phyloP scores from a whole-genome alignment of 148 eudicot genomes.

The Selenicereus undatus region DNA sequence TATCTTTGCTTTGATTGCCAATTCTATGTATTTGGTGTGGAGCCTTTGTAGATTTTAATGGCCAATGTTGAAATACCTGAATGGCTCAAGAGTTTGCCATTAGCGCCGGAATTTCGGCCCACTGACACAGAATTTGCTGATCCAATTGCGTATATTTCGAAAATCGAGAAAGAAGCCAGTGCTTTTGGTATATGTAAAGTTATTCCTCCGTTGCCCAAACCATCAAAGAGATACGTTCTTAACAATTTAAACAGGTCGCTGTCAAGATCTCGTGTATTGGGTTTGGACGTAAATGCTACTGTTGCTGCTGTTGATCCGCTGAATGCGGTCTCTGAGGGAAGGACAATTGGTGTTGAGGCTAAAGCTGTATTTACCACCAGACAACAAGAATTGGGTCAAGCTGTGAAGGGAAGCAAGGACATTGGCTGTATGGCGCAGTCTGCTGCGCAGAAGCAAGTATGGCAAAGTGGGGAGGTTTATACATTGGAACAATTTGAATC shows the following conservation, averaged over 20 bases:
- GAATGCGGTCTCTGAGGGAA: conserved; percentile 20
- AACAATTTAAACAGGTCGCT: conserved; percentile 68
- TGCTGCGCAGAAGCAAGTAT: conserved; percentile 67
- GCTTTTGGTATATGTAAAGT: conserved; percentile 91
- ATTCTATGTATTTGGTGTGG: background rate
- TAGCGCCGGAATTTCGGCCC: conserved; percentile 89
- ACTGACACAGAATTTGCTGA: conserved; percentile 96
- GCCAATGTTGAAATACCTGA: conserved; percentile 65
- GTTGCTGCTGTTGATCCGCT: conserved; percentile 12
- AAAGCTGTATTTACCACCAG: conserved; percentile 85
- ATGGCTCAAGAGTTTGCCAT: conserved; percentile 75
- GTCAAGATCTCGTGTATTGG: conserved; percentile 60
- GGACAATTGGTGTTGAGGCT: conserved; percentile 28
- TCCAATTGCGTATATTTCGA: conserved; percentile 95
- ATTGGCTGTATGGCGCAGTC: conserved; percentile 17
- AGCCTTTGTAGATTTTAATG: conserved; percentile 39
- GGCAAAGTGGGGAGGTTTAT: conserved; percentile 95
- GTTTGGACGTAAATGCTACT: conserved; percentile 30
- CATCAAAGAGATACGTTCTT: conserved; percentile 72
- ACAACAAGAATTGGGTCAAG: conserved; percentile 82
- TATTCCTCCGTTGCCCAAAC: conserved; percentile 90
- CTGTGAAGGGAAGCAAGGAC: conserved; percentile 42
- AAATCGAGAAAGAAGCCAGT: conserved; percentile 93
- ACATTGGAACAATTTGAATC: conserved; percentile 87
- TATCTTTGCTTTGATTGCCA: background rate